Evolutionary conservation across 1,284 basidiomycete species (phyloP).

Genomic region (Marasmius fiardii): DNA sequence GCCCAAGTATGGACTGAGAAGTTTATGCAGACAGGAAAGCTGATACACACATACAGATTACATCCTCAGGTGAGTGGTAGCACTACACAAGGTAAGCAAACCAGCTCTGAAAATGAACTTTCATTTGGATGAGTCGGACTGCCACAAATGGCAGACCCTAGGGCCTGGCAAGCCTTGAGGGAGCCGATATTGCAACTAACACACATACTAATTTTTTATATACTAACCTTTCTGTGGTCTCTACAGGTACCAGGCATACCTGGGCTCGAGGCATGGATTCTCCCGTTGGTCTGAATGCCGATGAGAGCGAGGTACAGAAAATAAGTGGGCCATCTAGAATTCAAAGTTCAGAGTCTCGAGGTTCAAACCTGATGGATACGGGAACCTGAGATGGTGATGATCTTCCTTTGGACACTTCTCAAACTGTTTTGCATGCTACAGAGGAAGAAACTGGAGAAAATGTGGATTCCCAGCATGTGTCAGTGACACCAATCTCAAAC

Average conservation of each 20-base stretch:
- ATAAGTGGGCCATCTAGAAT: not conserved
- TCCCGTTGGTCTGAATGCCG: not conserved
- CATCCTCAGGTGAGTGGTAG: not conserved
- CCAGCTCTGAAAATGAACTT: not conserved
- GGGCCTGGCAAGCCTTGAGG: not conserved
- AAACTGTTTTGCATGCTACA: too few relatives aligned
- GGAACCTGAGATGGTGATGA: not conserved
- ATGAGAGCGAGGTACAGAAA: not conserved
- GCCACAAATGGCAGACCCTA: not conserved
- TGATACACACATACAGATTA: not conserved
- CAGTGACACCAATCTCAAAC: too few relatives aligned
- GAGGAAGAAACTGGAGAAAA: too few relatives aligned
- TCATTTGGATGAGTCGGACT: not conserved
- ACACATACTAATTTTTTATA: not conserved
- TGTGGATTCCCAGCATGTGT: too few relatives aligned
- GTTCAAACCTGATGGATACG: not conserved
- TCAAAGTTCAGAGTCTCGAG: not conserved
- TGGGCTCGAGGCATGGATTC: not conserved
- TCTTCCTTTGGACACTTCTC: too few relatives aligned
- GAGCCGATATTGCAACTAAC: not conserved
- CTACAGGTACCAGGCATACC: not conserved
- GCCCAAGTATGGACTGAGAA: too few relatives aligned
- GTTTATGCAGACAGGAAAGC: not conserved
- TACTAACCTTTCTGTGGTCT: not conserved
- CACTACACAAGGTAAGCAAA: not conserved